Base-by-base conservation (phyloP, 495 filamentous ascomycete species). In the Astrocystis sublimbata region DNA sequence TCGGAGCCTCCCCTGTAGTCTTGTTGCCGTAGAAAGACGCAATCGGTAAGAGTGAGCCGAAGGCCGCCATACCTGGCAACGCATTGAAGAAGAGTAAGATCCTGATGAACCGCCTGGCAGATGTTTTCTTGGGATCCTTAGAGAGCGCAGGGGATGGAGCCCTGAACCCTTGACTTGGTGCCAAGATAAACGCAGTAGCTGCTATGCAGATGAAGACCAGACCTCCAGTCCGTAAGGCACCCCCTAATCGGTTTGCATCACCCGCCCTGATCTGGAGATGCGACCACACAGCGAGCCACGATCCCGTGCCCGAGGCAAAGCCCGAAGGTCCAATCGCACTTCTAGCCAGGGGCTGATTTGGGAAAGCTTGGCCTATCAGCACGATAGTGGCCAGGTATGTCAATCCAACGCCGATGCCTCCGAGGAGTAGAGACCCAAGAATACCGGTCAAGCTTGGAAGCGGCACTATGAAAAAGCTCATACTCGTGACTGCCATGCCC, bases 241-340 rank as follows among this genome's bases (percentile, higher is more conserved):
- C 13, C 30, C 26, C 19, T 35, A 52, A n/a, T 15, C 35, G 49
- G 19, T 13, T 35, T 35, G 30, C 49, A 33, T 35, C 30, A 21
- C 30, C 6, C 0, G n/a, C 7, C 30, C 8, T 23, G 9, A 52
- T 23, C 6, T 7, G 30, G 30, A 52, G 30, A 23, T 52, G n/a
- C 9, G 49, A 52, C 49, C 49, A 52, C 49, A 52, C 30, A 12
- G 17, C 28, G 23, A 52, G 30, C 49, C 49, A 52, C 26, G 49
- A 52, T 2, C 49, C 30, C 30, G 49, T 23, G 49, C 49, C 49
- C 13, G 30, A 52, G 49, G 49, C 31, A 17, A 52, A 52, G 1
- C 30, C 49, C 49, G 35, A 23, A 13, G 49, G 49, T 6, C 49
- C 33, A 9, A 54, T 54, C 26, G 33, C 30, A 36, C 51, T 54